These are phyloP conservation scores for Astrephomene gubernaculifera DNA, from an alignment of 139 green algal species.

Conservation along the genomic window DNA sequence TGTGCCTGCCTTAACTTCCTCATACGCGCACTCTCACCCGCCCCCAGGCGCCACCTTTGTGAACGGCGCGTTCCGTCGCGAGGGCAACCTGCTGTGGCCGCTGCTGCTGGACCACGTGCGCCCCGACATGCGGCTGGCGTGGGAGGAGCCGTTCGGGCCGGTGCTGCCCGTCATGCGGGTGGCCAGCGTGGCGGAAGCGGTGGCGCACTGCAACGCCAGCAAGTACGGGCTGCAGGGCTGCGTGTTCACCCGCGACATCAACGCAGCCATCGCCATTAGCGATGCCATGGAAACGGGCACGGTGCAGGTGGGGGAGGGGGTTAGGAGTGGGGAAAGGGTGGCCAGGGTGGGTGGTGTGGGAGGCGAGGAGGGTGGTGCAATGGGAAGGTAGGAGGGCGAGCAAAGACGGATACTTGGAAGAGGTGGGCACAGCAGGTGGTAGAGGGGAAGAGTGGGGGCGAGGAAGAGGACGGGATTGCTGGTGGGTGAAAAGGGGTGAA, in stretches of 20 bases:
- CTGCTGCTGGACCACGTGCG: constrained; percentile 92
- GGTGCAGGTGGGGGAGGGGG: constrained; percentile 78
- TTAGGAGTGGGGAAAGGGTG: too few species aligned
- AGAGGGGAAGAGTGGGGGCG: too few species aligned
- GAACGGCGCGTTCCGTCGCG: constrained; percentile 73
- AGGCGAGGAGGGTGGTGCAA: too few species aligned
- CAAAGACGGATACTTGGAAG: too few species aligned
- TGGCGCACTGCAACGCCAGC: constrained; percentile 90
- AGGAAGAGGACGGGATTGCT: too few species aligned
- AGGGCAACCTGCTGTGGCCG: constrained; percentile 97
- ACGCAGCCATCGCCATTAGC: constrained; percentile 86
- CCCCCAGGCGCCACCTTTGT: constrained; percentile 70
- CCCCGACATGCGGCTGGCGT: constrained; percentile 90
- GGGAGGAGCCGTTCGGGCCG: constrained; percentile 98
- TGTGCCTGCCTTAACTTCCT: too few species aligned
- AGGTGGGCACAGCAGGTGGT: too few species aligned
- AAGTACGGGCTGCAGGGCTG: constrained; percentile 76
- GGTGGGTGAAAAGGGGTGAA: too few species aligned
- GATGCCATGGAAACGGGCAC: constrained; percentile 97
- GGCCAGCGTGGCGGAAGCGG: constrained; percentile 75
- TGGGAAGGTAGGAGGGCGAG: too few species aligned
- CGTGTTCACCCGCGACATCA: constrained; percentile 94
- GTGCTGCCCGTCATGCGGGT: constrained; percentile 94
- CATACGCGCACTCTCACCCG: too few species aligned
- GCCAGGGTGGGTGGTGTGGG: too few species aligned